Evolutionary conservation across 768 basidiomycete species (phyloP).

Genomic region (Harrya chromipes): DNA sequence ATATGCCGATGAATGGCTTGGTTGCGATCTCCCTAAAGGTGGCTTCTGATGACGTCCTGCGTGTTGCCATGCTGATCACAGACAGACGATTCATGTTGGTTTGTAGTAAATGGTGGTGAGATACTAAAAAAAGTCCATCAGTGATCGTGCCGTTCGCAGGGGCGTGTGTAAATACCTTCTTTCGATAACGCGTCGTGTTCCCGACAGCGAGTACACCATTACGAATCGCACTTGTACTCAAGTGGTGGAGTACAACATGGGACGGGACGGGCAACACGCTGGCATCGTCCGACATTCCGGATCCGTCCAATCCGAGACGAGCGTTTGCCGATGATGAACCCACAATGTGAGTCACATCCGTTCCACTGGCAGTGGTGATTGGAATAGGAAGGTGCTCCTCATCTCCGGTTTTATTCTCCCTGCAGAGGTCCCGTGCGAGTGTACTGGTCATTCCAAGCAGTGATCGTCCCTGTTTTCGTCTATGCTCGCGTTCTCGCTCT

Average conservation of each 20-base stretch:
- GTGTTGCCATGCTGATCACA: slow-evolving; percentile 14
- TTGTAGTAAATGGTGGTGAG: slow-evolving; percentile 85
- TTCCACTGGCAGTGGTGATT: slow-evolving; percentile 39
- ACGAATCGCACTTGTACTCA: slow-evolving; percentile 92
- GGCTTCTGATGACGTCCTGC: slow-evolving; percentile 27
- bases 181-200: slow-evolving; percentile 85
- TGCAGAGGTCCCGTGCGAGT: slow-evolving; percentile 27
- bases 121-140: slow-evolving; percentile 48
- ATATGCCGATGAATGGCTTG: slow-evolving; percentile 20
- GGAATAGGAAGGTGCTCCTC: slow-evolving; percentile 28
- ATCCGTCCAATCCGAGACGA: slow-evolving; percentile 36
- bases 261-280: slow-evolving; percentile 90
- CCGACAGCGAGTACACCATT: slow-evolving; percentile 93
- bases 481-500: slow-evolving; percentile 31
- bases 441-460: slow-evolving; percentile 36
- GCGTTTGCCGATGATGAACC: slow-evolving; percentile 21
- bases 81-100: slow-evolving; percentile 43
- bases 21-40: slow-evolving; percentile 8
- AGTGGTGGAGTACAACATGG: slow-evolving; percentile 91
- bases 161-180: slow-evolving; percentile 59
- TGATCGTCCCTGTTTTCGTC: slow-evolving; percentile 31
- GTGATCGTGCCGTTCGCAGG: slow-evolving; percentile 4
- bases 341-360: slow-evolving; percentile 35
- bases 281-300: slow-evolving; percentile 75
- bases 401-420: slow-evolving; percentile 20